These are phyloP conservation scores for Claviceps pusilla DNA, from an alignment of 2,329 filamentous ascomycete species.

Conservation along the genomic window DNA sequence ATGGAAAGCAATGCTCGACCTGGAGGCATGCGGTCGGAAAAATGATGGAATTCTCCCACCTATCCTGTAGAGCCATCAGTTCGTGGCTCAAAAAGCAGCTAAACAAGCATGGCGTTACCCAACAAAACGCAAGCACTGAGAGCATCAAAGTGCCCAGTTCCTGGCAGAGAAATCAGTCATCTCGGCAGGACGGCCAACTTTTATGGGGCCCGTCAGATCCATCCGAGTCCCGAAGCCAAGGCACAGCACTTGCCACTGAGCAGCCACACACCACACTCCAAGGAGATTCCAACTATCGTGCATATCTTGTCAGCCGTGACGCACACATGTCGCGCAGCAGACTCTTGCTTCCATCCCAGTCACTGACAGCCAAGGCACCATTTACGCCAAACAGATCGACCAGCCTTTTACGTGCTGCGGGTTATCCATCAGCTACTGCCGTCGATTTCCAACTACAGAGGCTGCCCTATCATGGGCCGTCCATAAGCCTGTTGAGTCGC, in stretches of 20 bases:
- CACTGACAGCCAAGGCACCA: background rate
- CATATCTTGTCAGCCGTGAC: background rate
- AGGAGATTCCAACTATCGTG: background rate
- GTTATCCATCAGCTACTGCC: background rate
- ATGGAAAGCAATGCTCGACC: background rate
- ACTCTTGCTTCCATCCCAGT: background rate
- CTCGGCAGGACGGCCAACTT: background rate
- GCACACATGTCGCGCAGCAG: background rate
- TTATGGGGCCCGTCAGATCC: background rate
- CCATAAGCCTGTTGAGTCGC: background rate
- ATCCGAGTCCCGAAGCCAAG: background rate
- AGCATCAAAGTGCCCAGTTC: too few relatives aligned
- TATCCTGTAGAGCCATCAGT: background rate
- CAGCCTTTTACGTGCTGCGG: background rate
- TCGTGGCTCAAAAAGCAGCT: background rate
- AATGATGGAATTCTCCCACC: background rate
- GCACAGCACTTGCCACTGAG: background rate
- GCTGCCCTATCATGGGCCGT: background rate
- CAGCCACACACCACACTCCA: background rate
- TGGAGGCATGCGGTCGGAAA: background rate
- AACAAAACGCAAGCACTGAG: too few relatives aligned
- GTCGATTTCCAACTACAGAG: background rate
- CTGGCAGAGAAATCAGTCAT: background rate
- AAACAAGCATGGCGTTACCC: background rate
- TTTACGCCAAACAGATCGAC: background rate